Base-by-base conservation (phyloP, 306 rosid genomes). In the Medicago ruthenica region DNA sequence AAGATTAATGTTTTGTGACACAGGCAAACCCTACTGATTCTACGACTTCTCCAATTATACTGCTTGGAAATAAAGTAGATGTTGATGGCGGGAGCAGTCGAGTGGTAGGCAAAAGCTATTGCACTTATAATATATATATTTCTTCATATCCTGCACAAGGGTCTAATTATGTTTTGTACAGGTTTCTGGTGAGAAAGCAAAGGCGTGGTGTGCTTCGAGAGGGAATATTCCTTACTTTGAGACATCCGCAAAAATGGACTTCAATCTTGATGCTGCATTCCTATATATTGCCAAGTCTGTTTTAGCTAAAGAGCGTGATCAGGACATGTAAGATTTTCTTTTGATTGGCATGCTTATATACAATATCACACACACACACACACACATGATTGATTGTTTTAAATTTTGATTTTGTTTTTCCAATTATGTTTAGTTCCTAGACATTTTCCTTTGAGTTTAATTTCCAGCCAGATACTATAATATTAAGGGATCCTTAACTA, bases 111-210 rank as follows among this genome's bases (percentile, higher is more conserved):
- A 69, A 57, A 71, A 48, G 41, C 48, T 14, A 31, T 76, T 48
- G 70, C 50, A 13, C 20, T 24, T 34, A 34, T 34, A 34, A 4
- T 34, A 34, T 66, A n/a, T 34, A 1, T 21, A 15, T 70, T 53
- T 78, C 17, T 20, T 59, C 70, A n/a, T 41, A 67, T 58, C 39
- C 50, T 44, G 34, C 57, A 53, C 55, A 37, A 61, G 60, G 20
- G 21, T 74, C 82, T 88, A 77, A 89, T 69, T 53, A 67, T 80
- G 36, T 21, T 77, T 18, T 75, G 4, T 82, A 18, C 86, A 93
- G 98, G 97, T 93, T 71, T 91, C 97, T 70, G 96, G 89, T 87
- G 91, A 93, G 88, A 93, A 88, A 82, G 97, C 98, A n/a, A 85
- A 71, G 76, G 96, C 89, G 59, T 93, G 96, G 97, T 93, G 97